A percentile compares a stretch with the other conserved stretches of the same genome.
phyloP scores from a whole-genome alignment of 176 grass and related monocot genomes.

The Bothriochloa decipiens region DNA sequence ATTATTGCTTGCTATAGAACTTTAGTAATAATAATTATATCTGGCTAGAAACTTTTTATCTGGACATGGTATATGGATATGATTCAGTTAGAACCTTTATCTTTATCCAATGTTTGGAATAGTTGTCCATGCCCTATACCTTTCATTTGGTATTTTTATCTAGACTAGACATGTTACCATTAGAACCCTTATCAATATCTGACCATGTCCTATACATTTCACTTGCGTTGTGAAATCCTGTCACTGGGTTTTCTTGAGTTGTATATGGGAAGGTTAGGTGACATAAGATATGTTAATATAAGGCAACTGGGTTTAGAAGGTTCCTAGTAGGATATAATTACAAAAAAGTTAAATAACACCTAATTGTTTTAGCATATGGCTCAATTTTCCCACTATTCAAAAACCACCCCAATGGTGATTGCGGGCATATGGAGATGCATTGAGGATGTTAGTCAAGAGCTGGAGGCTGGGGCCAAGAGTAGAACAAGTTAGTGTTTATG shows the following conservation, averaged over 20 bases:
- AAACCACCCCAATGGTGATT: no score
- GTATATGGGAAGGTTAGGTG: no score
- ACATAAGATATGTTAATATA: no score
- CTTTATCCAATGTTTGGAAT: background rate
- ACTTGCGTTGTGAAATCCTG: background rate
- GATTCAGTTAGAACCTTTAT: background rate
- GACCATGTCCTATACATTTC: background rate
- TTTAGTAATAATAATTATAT: constrained; percentile 24
- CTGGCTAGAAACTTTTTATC: constrained; percentile 26
- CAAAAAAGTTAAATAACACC: no score
- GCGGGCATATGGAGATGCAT: no score
- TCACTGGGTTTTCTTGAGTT: background rate
- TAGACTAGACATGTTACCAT: background rate
- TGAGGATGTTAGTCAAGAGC: no score
- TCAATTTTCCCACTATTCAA: no score
- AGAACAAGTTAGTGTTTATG: no score
- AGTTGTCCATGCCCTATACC: background rate
- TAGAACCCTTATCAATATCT: background rate
- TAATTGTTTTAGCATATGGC: no score
- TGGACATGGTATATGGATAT: constrained; percentile 16
- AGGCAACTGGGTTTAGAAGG: no score
- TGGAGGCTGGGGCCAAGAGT: no score
- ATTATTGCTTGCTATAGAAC: constrained; percentile 36
- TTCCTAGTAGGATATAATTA: no score
- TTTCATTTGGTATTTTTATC: background rate